phyloP scores from a whole-genome alignment of 2,329 filamentous ascomycete species.

The Verticillium isaacii region DNA sequence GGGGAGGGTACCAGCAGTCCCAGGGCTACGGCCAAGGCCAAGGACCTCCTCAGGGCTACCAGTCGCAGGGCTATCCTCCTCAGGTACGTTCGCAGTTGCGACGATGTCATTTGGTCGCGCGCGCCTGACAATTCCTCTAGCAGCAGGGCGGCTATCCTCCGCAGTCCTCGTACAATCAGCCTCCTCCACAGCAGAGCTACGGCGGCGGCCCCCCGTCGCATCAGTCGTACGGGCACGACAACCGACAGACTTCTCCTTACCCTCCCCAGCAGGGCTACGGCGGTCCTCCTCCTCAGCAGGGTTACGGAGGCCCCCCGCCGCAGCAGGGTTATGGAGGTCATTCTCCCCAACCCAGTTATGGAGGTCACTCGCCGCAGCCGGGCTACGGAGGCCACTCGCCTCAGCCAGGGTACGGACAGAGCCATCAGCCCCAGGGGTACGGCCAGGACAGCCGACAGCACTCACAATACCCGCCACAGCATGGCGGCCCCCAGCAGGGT shows the following conservation, averaged over 20 bases:
- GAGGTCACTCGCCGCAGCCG: constrained; percentile 11
- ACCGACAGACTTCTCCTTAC: constrained; percentile 7
- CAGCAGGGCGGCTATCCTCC: constrained; percentile 7
- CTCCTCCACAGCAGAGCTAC: constrained; percentile 4
- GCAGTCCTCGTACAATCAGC: constrained; percentile 3
- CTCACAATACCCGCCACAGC: constrained; percentile 13
- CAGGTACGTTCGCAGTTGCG: constrained; percentile 16
- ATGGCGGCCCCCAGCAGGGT: constrained; percentile 13
- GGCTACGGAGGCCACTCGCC: constrained; percentile 12
- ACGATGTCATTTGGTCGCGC: background rate
- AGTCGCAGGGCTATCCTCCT: constrained; percentile 10
- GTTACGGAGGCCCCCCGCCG: constrained; percentile 9
- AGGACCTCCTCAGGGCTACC: constrained; percentile 17
- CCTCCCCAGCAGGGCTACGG: background rate
- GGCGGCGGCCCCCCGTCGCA: constrained; percentile 12
- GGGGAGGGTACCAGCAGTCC: constrained; percentile 14
- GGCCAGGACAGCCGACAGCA: constrained; percentile 1
- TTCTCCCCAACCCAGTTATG: constrained; percentile 5
- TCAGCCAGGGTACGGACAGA: background rate
- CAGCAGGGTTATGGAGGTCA: constrained; percentile 14
- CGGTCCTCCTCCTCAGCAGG: constrained; percentile 4
- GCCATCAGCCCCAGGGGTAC: constrained; percentile 15
- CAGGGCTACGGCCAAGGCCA: constrained; percentile 16
- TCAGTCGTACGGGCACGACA: constrained; percentile 12
- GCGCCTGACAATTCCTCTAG: constrained; percentile 1